A percentile compares a stretch with the other conserved stretches of the same genome.
Evolutionary conservation across 2,329 filamentous ascomycete species (phyloP).

Genomic region (Aspergillus sp.): DNA sequence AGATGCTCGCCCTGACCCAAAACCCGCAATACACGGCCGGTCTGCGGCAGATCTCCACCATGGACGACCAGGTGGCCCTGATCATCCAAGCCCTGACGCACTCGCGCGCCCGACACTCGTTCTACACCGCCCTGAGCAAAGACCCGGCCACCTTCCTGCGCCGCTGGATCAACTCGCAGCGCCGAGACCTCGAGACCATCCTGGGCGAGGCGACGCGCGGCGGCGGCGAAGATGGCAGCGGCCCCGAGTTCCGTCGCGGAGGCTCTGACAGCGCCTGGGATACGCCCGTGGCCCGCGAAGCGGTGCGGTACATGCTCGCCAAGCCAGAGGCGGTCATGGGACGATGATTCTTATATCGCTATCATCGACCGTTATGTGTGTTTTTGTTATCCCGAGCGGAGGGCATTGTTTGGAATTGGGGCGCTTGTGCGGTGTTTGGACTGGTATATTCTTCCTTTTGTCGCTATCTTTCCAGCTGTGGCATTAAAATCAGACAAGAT

Average conservation of each 20-base stretch:
- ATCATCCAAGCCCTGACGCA: conserved; percentile 79
- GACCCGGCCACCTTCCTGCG: conserved; percentile 83
- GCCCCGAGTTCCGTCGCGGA: conserved; percentile 45
- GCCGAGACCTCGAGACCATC: conserved; percentile 83
- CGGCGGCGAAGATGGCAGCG: conserved; percentile 54
- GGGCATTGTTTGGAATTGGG: conserved; percentile 14
- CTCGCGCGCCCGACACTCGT: conserved; percentile 86
- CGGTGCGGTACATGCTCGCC: conserved; percentile 61
- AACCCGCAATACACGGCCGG: conserved; percentile 69
- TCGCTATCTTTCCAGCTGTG: neutral
- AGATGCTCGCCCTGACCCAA: conserved; percentile 63
- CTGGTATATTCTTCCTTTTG: conserved; percentile 4
- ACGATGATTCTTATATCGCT: conserved; percentile 11
- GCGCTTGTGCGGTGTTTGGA: conserved; percentile 14
- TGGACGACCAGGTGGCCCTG: conserved; percentile 84
- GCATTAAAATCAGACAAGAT: neutral
- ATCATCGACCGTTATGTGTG: neutral
- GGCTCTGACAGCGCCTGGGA: conserved; percentile 64
- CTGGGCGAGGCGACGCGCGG: conserved; percentile 72
- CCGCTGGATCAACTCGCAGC: conserved; percentile 88
- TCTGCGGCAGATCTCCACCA: conserved; percentile 70
- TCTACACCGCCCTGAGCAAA: conserved; percentile 73
- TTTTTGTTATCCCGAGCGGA: neutral
- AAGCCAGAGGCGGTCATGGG: conserved; percentile 40
- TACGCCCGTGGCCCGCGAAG: conserved; percentile 59